These are phyloP conservation scores for Echites panduratus DNA, from an alignment of 257 asterid genomes.

Conservation along the genomic window DNA sequence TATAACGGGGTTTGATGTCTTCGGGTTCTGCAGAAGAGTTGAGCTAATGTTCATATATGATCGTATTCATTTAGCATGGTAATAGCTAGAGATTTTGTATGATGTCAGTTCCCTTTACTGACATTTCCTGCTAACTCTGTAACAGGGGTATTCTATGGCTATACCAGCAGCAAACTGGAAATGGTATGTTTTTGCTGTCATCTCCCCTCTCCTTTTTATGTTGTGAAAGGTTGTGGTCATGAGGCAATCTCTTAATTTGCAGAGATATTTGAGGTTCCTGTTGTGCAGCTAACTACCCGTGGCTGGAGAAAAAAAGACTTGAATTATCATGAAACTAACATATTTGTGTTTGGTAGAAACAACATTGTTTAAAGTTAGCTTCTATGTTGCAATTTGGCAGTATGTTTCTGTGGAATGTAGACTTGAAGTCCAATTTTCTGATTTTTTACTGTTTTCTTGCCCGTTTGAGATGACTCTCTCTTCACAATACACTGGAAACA, in stretches of 20 bases:
- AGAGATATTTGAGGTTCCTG: not conserved
- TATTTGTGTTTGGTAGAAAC: not conserved
- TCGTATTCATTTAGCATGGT: not conserved
- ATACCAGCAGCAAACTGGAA: slow-evolving; percentile 68
- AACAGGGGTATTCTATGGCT: slow-evolving; percentile 73
- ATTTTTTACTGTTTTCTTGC: not conserved
- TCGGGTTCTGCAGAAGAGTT: not conserved
- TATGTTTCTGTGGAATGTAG: not conserved
- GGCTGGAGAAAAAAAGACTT: not conserved
- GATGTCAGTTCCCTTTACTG: slow-evolving; percentile 11
- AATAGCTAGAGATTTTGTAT: not conserved
- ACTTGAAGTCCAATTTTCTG: not conserved
- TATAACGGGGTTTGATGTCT: not conserved
- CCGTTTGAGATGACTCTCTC: not conserved
- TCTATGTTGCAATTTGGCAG: not conserved
- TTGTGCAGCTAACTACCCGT: not conserved
- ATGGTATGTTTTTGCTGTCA: slow-evolving; percentile 42
- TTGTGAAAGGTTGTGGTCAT: not conserved
- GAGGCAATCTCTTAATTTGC: not conserved
- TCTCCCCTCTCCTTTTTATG: not conserved
- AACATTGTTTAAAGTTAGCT: not conserved
- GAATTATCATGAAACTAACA: not conserved
- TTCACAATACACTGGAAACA: not conserved
- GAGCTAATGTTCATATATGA: not conserved
- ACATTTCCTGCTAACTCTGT: slow-evolving; percentile 24